A percentile compares a stretch with the other conserved stretches of the same genome.
phyloP scores from a whole-genome alignment of 768 basidiomycete species.

The Pleurotus salmoneostramineus region DNA sequence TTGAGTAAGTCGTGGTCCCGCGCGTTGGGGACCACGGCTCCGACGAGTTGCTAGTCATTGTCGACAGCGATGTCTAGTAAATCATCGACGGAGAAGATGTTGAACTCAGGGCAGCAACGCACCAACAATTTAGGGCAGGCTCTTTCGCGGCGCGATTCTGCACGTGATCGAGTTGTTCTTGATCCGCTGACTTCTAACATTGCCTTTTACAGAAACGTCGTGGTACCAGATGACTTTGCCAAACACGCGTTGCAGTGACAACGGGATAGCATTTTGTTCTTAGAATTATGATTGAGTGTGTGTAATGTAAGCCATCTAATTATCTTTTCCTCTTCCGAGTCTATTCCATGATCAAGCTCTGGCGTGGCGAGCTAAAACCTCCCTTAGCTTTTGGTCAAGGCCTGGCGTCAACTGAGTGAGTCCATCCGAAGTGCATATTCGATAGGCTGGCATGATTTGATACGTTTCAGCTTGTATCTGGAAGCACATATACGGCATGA shows the following conservation, averaged over 20 bases:
- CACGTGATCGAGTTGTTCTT: conserved; percentile 9
- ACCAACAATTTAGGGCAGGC: conserved; percentile 34
- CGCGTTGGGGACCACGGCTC: conserved; percentile 60
- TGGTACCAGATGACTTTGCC: too few species aligned
- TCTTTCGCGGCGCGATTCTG: conserved; percentile 29
- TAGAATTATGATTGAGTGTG: too few species aligned
- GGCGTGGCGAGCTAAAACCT: neutral
- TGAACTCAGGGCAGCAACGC: neutral
- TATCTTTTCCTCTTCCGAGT: neutral
- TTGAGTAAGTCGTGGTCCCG: conserved; percentile 56
- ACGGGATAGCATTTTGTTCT: too few species aligned
- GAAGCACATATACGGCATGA: conserved; percentile 4
- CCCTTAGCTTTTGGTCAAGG: conserved; percentile 42
- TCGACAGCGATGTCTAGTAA: conserved; percentile 10
- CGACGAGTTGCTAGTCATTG: conserved; percentile 36
- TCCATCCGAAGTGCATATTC: conserved; percentile 75
- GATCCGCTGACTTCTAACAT: neutral
- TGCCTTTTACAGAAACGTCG: too few species aligned
- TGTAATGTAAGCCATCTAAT: too few species aligned
- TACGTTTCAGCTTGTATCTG: conserved; percentile 73
- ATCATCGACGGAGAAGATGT: conserved; percentile 8
- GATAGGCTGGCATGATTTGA: conserved; percentile 80
- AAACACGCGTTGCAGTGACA: too few species aligned
- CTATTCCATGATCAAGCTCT: neutral
- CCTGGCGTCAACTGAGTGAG: conserved; percentile 66